Evolutionary conservation across 106 monocot genomes (phyloP), one percentile per base, ranked within the genome.

Genomic region (Gastrodia elata): DNA sequence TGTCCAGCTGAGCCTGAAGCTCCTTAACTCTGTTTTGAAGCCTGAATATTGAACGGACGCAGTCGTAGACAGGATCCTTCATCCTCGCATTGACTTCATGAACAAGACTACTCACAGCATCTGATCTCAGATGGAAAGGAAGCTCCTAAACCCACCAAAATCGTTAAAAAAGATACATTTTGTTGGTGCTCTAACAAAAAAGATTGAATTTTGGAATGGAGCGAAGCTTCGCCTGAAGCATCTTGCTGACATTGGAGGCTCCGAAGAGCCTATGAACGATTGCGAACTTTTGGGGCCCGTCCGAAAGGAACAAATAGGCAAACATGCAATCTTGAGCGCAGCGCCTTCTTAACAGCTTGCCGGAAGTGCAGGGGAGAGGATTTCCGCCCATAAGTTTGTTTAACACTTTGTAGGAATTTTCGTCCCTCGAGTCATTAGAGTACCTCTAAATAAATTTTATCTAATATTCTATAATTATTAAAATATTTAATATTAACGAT

Each of bases 61-160:
- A 95, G 59, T 92, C 92, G 44, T 92, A 89, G 10, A 95, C 91
- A 0, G 94, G 94, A 76, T 94, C 91, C 40, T 85, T 56, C 80
- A 83, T 72, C 76, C 94, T 84, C 3, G 95, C 95, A 27, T 80
- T 95, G 15, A 92, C 95, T 65, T 95, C 95, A 64, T 92, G 92
- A 20, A 92, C 95, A 2, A 95, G 80, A 77, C 95, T 95, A 78
- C 85, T 86, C 48, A 89, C 95, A 13, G 95, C 95, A 46, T 95
- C 92, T 7, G 85, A 82, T 76, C 95, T 83, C 73, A 92, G 91
- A 9, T 92, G 89, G 24, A 85, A 73, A 9, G 95, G 89, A 9
- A 95, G 76, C 33, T 92, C 95, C 95, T 95, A 56, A 2, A n/a
- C n/a, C n/a, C n/a, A n/a, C n/a, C n/a, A n/a, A n/a, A n/a, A n/a